A percentile compares a stretch with the other conserved stretches of the same genome.
Conservation (phyloP, 208 protist species). For the Leishmania tarentolae region DNA sequence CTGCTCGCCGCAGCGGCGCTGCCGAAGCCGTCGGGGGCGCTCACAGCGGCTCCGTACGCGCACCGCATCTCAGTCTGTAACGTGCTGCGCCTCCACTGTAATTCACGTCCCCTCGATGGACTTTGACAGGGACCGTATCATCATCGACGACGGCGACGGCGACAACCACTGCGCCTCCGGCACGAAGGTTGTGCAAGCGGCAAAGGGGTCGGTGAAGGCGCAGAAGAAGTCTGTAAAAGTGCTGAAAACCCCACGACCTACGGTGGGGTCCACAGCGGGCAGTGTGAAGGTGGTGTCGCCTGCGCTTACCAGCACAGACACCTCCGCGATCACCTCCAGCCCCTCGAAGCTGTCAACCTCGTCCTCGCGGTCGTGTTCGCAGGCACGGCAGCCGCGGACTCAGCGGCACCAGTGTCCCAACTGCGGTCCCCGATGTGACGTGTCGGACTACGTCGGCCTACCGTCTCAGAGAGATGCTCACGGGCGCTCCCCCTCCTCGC, state of each 20-base stretch:
- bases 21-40: neutral
- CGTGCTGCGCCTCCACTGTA: neutral
- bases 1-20: neutral
- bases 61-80: constrained; percentile 3
- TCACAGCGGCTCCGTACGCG: neutral
- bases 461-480: constrained; percentile 6
- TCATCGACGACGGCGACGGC: neutral
- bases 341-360: constrained; percentile 17
- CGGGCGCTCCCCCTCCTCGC: neutral
- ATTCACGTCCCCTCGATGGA: constrained; percentile 18
- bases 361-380: constrained; percentile 12
- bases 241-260: neutral
- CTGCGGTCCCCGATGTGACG: constrained; percentile 22
- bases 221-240: neutral
- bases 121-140: neutral
- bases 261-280: neutral
- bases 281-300: neutral
- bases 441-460: constrained; percentile 11
- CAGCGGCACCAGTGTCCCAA: constrained; percentile 10
- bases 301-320: constrained; percentile 23
- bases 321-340: constrained; percentile 23
- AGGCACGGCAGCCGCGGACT: neutral
- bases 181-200: neutral
- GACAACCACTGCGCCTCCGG: neutral
- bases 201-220: neutral